A percentile compares a stretch with the other conserved stretches of the same genome.
Evolutionary conservation across 371 early-diverging fungal genomes (phyloP).

Genomic region (Saksenaea vasiformis): DNA sequence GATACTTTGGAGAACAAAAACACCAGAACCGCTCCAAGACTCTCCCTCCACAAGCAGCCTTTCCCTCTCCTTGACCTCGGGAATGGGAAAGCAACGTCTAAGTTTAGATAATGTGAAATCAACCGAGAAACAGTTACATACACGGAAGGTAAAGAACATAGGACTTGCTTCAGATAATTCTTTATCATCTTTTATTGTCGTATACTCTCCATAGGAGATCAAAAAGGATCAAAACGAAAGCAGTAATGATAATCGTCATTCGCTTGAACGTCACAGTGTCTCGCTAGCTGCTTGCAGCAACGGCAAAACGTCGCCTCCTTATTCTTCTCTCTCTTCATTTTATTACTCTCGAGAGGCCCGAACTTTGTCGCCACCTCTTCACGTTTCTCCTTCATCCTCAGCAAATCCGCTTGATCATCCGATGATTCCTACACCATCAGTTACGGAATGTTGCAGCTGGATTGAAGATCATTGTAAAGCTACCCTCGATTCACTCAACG

Average conservation of each 20-base stretch:
- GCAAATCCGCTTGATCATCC: neutral
- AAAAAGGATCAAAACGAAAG: neutral
- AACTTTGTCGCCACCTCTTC: neutral
- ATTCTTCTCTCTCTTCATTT: neutral
- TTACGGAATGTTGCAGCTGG: conserved; percentile 25
- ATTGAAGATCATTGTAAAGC: conserved; percentile 18
- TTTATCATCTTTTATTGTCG: neutral
- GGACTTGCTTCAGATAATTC: neutral
- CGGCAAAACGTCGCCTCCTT: neutral
- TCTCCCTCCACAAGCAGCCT: neutral
- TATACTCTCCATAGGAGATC: neutral
- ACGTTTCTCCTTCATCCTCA: neutral
- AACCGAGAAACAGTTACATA: neutral
- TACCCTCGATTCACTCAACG: neutral
- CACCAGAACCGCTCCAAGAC: neutral
- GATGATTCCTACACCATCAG: conserved; percentile 18
- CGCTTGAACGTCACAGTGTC: neutral
- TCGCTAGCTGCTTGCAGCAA: neutral
- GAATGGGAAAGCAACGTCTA: neutral
- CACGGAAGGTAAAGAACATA: neutral
- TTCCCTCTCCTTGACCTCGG: neutral
- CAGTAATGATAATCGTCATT: neutral
- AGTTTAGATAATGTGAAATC: neutral
- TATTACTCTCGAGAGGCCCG: neutral
- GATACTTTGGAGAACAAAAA: neutral